A percentile compares a stretch with the other conserved stretches of the same genome.
Evolutionary conservation across 495 filamentous ascomycete species (phyloP).

Genomic region (Penicillium arizonense): DNA sequence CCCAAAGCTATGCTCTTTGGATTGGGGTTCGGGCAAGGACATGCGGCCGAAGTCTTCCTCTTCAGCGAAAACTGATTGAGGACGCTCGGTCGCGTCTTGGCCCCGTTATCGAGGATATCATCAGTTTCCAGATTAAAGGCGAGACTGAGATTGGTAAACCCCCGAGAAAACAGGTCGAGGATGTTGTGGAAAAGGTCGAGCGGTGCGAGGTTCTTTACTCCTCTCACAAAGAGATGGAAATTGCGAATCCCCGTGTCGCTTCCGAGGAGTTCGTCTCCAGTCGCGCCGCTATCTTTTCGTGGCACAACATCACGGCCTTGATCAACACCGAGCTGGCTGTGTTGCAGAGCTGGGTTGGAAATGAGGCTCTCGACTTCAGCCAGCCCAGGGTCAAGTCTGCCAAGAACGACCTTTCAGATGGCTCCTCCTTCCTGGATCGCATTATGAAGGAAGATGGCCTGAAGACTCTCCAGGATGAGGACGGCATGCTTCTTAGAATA

Average conservation of each 20-base stretch:
- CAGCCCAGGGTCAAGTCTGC: slow-evolving; percentile 48
- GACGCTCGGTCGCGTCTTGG: slow-evolving; percentile 70
- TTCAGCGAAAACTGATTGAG: slow-evolving; percentile 81
- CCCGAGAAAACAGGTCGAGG: slow-evolving; percentile 80
- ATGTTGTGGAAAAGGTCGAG: slow-evolving; percentile 84
- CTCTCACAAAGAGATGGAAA: slow-evolving; percentile 68
- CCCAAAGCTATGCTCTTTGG: slow-evolving; percentile 84
- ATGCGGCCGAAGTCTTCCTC: slow-evolving; percentile 77
- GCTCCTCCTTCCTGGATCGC: slow-evolving; percentile 91
- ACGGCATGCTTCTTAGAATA: slow-evolving; percentile 82
- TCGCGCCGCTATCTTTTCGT: slow-evolving; percentile 84
- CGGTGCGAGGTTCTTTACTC: slow-evolving; percentile 82
- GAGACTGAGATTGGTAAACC: slow-evolving; percentile 88
- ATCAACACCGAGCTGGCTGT: slow-evolving; percentile 93
- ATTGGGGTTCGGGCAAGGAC: slow-evolving; percentile 77
- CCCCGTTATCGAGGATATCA: slow-evolving; percentile 76
- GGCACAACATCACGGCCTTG: slow-evolving; percentile 97
- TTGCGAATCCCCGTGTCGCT: slow-evolving; percentile 66
- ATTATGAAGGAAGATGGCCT: slow-evolving; percentile 97
- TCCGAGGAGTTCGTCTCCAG: slow-evolving; percentile 75
- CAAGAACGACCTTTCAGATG: slow-evolving; percentile 72
- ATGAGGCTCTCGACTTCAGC: slow-evolving; percentile 88
- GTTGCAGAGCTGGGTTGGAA: slow-evolving; percentile 93
- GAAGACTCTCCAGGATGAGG: slow-evolving; percentile 78
- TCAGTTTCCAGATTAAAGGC: slow-evolving; percentile 90